Percentiles rank a stretch among this genome's conserved stretches.
Evolutionary conservation across 2,329 filamentous ascomycete species (phyloP).

Genomic region (Trichoderma harzianum): DNA sequence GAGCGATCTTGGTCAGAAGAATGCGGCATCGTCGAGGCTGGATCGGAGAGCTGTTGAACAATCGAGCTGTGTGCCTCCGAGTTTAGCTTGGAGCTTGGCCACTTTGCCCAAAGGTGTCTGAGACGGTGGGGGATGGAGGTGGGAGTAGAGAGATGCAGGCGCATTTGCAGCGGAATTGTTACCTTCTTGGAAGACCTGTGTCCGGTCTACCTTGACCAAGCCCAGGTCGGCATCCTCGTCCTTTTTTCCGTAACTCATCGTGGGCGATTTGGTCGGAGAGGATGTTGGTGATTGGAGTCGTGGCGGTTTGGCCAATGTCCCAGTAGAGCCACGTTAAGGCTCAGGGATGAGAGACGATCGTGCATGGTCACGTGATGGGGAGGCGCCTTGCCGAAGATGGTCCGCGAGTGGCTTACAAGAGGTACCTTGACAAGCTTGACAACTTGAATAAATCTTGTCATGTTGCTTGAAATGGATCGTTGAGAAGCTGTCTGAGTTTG

Average conservation of each 20-base stretch:
- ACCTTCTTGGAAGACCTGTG: slow-evolving; percentile 99
- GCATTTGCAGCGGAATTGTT: slow-evolving; percentile 29
- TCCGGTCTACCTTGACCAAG: slow-evolving; percentile 95
- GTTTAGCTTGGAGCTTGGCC: slow-evolving; percentile 32
- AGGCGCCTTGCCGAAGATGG: slow-evolving; percentile 4
- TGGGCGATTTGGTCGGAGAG: slow-evolving; percentile 43
- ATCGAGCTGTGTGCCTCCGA: slow-evolving; percentile 63
- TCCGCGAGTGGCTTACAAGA: neutral
- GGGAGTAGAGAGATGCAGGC: neutral
- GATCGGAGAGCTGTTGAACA: slow-evolving; percentile 97
- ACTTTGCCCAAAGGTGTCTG: neutral
- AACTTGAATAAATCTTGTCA: neutral
- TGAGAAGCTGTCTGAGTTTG: neutral
- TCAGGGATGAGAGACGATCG: slow-evolving; percentile 32
- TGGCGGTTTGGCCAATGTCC: slow-evolving; percentile 31
- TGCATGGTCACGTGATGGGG: slow-evolving; percentile 33
- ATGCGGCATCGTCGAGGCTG: slow-evolving; percentile 97
- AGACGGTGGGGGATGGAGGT: slow-evolving; percentile 23
- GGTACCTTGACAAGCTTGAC: neutral
- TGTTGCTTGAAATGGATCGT: neutral
- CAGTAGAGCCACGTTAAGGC: slow-evolving; percentile 34
- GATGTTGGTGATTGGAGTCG: slow-evolving; percentile 33
- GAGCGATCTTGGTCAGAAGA: slow-evolving; percentile 92
- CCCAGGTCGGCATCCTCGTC: slow-evolving; percentile 94
- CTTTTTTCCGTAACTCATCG: slow-evolving; percentile 97